Evolutionary conservation across 2,329 filamentous ascomycete genomes (phyloP), one percentile per base, ranked within the genome.

Genomic region (Aspergillus pseudoglaucus): DNA sequence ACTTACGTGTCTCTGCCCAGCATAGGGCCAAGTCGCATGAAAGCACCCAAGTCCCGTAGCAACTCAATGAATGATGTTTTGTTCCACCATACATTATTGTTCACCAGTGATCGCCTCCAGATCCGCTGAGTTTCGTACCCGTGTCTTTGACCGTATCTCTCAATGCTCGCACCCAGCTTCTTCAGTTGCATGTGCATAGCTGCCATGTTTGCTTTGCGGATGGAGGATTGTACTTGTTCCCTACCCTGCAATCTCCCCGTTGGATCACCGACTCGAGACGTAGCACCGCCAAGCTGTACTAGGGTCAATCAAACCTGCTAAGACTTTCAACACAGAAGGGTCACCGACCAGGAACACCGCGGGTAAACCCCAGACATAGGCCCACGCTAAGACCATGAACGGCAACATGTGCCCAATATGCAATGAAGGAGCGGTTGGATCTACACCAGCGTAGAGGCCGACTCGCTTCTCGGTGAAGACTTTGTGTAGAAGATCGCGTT

Each of bases 61-160:
- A 96, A 80, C 41, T 95, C 87, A 43, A 88, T 74, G 40, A 95
- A 75, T 1, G 82, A 76, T 39, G 88, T 70, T 35, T 79, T 81
- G 55, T 85, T 81, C 72, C 90, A 82, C 93, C 93, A 98, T 44
- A 76, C 75, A 53, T 82, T 85, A 67, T 98, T 98, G 71, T 95
- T 94, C 23, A 83, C 66, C 33, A 96, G 60, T 18, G 79, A 80
- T 47, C 83, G 80, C 53, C 75, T 81, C 74, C 87, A 88, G 4
- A 80, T 76, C 75, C 79, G 84, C 40, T 84, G 72, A 50, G 75
- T 75, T 22, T 78, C 51, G 61, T 83, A 86, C 3, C 85, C 84
- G 61, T 85, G 82, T 54, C 81, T 84, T 46, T 70, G 67, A 4
- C 80, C 86, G 54, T 88, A 78, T 0, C 59, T 59, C 42, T 88